These are phyloP conservation scores for Vitis cinerea DNA, from an alignment of 164 flowering plant genomes.

Conservation along the genomic window DNA sequence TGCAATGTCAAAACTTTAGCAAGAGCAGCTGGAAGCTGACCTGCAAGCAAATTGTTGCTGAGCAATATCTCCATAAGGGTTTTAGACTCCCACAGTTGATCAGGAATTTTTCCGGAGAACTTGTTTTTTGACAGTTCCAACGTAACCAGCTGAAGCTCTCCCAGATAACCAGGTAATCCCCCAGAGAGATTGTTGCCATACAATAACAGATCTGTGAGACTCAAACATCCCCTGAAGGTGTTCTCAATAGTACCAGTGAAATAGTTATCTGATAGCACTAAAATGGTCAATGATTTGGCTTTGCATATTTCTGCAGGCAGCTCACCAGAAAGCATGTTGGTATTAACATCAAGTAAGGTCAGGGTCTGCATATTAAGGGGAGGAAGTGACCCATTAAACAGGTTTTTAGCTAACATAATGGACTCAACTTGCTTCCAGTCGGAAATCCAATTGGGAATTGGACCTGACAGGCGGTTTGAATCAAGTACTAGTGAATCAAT, in stretches of 20 bases:
- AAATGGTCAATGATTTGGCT: constrained; percentile 27
- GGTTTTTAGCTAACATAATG: constrained; percentile 39
- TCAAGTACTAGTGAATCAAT: constrained; percentile 38
- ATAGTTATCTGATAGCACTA: constrained; percentile 42
- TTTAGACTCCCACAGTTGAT: constrained; percentile 48
- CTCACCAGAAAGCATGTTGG: constrained; percentile 56
- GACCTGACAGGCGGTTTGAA: constrained; percentile 50
- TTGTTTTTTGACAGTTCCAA: constrained; percentile 52
- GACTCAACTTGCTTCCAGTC: constrained; percentile 42
- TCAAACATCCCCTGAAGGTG: constrained; percentile 42
- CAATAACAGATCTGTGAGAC: constrained; percentile 45
- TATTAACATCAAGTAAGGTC: constrained; percentile 32
- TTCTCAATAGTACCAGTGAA: constrained; percentile 42
- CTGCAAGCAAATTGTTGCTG: constrained; percentile 43
- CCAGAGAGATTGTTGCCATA: constrained; percentile 50
- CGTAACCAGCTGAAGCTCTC: constrained; percentile 45
- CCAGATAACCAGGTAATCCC: constrained; percentile 51
- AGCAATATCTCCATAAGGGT: constrained; percentile 56
- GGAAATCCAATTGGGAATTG: constrained; percentile 53
- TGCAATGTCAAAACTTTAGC: constrained; percentile 26
- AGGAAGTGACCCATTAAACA: constrained; percentile 48
- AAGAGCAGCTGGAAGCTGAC: constrained; percentile 36
- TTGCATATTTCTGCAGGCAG: constrained; percentile 46
- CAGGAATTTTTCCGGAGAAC: constrained; percentile 53
- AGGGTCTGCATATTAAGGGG: constrained; percentile 36